Conservation (phyloP, 176 grass and related monocot genomes). For the Stipa capillata region DNA sequence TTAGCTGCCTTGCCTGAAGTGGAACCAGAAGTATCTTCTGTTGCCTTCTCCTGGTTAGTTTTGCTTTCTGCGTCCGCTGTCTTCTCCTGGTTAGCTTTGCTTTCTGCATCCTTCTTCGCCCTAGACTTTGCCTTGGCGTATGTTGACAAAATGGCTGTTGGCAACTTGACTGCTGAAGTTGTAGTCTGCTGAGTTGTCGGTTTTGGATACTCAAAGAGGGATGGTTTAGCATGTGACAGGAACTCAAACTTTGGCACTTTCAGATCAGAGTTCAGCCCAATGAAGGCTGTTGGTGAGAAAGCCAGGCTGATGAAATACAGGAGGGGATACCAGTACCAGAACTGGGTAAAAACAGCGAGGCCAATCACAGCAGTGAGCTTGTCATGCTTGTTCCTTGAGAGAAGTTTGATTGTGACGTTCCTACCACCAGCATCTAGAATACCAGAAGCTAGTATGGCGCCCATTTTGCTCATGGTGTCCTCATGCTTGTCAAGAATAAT, state of each 20-base stretch:
- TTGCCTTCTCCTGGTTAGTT: slow-evolving; percentile 61
- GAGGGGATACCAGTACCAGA: slow-evolving; percentile 99
- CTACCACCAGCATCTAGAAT: slow-evolving; percentile 97
- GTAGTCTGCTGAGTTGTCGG: slow-evolving; percentile 69
- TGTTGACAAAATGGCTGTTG: slow-evolving; percentile 89
- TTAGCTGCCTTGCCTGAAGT: slow-evolving; percentile 44
- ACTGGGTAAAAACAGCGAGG: slow-evolving; percentile 91
- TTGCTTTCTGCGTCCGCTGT: too few relatives aligned
- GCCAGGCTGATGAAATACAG: slow-evolving; percentile 88
- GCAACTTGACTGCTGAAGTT: slow-evolving; percentile 66
- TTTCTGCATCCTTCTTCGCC: slow-evolving; percentile 94
- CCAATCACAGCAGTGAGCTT: slow-evolving; percentile 92
- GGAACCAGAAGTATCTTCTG: slow-evolving; percentile 46
- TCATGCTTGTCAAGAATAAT: slow-evolving; percentile 99
- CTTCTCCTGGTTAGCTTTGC: too few relatives aligned
- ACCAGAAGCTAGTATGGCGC: slow-evolving; percentile 93
- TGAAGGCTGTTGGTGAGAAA: slow-evolving; percentile 87
- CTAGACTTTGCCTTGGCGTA: slow-evolving; percentile 91
- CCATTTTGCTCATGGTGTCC: slow-evolving; percentile 99
- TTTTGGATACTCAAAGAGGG: slow-evolving; percentile 87
- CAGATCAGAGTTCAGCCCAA: slow-evolving; percentile 91
- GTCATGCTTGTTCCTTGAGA: slow-evolving; percentile 91
- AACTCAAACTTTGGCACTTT: slow-evolving; percentile 98
- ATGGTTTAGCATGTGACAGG: slow-evolving; percentile 83
- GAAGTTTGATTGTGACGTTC: slow-evolving; percentile 96